A percentile compares a stretch with the other conserved stretches of the same genome.
phyloP scores from a whole-genome alignment of 352 stramenopile species.

The Globisporangium camurandrum region DNA sequence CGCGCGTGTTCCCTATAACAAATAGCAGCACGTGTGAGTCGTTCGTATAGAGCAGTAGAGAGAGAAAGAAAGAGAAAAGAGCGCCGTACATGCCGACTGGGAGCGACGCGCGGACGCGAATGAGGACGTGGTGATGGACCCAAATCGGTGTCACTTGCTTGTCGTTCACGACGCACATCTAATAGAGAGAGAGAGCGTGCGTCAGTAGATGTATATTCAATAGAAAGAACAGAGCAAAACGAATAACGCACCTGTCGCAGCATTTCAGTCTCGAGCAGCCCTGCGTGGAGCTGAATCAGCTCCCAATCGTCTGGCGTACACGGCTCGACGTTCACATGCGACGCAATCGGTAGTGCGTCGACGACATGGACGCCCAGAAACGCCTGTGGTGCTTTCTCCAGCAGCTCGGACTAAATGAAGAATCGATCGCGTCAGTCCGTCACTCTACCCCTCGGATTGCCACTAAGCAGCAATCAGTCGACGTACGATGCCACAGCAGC shows the following conservation, averaged over 20 bases:
- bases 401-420: slow-evolving; percentile 38
- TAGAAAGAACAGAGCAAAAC: too few relatives aligned
- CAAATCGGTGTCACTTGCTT: slow-evolving; percentile 80
- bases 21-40: neutral
- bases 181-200: slow-evolving; percentile 1
- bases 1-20: slow-evolving; percentile 52
- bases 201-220: too few relatives aligned
- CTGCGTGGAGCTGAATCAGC: slow-evolving; percentile 83
- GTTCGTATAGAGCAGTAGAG: neutral
- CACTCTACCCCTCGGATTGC: neutral
- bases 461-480: neutral
- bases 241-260: slow-evolving; percentile 76
- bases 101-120: slow-evolving; percentile 52
- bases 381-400: slow-evolving; percentile 46
- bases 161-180: slow-evolving; percentile 86
- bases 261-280: slow-evolving; percentile 73
- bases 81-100: slow-evolving; percentile 53
- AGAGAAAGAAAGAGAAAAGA: neutral
- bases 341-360: slow-evolving; percentile 56
- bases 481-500: slow-evolving; percentile 70
- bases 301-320: slow-evolving; percentile 87
- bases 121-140: slow-evolving; percentile 72
- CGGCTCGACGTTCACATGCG: slow-evolving; percentile 77
- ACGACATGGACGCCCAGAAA: slow-evolving; percentile 70
- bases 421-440: neutral